Base-by-base conservation (phyloP, 164 flowering plant species). In the Umbilicus rupestris region DNA sequence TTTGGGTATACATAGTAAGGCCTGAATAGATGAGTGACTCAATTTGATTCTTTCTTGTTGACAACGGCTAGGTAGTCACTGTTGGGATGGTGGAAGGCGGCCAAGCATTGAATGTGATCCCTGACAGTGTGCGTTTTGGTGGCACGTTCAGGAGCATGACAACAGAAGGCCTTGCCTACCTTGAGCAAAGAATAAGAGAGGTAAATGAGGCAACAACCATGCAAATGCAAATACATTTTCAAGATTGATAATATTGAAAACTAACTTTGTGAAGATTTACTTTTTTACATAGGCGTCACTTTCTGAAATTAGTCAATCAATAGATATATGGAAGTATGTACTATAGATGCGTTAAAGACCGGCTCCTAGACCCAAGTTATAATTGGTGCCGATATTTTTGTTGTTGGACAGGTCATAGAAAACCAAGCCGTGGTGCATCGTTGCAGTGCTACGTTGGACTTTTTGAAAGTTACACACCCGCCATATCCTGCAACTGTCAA, bases 401-500 rank as follows among this genome's bases (percentile, higher is more conserved):
- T 62, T 16, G 20, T 19, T 20, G 26, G 63, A 73, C 87, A 92
- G 98, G 84, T 92, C 11, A 84, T 89, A 44, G 78, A 79, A 62
- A 85, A 81, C 28, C 98, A 94, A 71, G 96, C 86, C 5, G 73
- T 75, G 7, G 97, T 91, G 0, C 87, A 78, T 78, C 79, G 85
- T 73, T 94, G 97, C 81, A 65, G 76, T 0, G 96, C 93, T 3
- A 79, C 78, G 0, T 83, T 91, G 0, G 85, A 94, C 71, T 90
- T 94, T 79, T 84, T 87, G 42, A 88, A 84, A 71, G 72, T 84
- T 22, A 78, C 83, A 31, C 64, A 69, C 65, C 72, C 75, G 10
- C 75, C 89, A 8, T 89, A 87, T 66, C 98, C 96, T 0, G 95
- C 97, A 0, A 86, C 83, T 0, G 86, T 90, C 59, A 94, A 94